These are phyloP conservation scores for Corynascus novoguineensis DNA, from an alignment of 495 filamentous ascomycete genomes.

Conservation along the genomic window DNA sequence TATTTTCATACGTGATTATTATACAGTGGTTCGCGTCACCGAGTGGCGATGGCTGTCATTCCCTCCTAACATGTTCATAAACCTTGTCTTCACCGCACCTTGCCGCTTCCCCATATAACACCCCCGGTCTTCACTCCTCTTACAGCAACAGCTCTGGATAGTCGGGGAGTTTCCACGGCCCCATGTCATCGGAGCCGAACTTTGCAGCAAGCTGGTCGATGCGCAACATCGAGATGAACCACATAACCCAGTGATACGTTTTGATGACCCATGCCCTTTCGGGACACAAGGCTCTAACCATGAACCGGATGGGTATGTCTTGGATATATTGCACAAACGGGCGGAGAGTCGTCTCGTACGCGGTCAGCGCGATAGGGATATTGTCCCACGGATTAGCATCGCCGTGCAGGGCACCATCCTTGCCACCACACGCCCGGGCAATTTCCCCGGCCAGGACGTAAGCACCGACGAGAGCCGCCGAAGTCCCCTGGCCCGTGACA, in stretches of 20 bases:
- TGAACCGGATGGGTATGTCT: not conserved
- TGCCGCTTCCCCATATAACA: not conserved
- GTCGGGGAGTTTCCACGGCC: slow-evolving; percentile 19
- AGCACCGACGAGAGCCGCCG: slow-evolving; percentile 40
- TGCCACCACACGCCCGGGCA: slow-evolving; percentile 22
- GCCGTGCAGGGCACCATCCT: not conserved
- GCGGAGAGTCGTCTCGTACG: slow-evolving; percentile 19
- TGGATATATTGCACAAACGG: slow-evolving; percentile 19
- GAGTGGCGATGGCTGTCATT: no score
- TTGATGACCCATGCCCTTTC: slow-evolving; percentile 9
- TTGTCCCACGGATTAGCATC: slow-evolving; percentile 6
- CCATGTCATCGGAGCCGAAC: not conserved
- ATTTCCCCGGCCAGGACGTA: slow-evolving; percentile 53
- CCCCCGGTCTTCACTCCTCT: not conserved
- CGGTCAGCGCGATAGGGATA: slow-evolving; percentile 16
- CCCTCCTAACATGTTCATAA: no score
- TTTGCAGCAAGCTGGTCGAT: slow-evolving; percentile 10
- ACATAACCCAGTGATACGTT: slow-evolving; percentile 7
- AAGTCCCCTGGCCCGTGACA: slow-evolving; percentile 44
- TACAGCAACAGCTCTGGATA: slow-evolving; percentile 15
- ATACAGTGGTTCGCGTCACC: no score
- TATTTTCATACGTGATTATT: no score
- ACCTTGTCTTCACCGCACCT: no score
- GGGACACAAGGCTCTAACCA: slow-evolving; percentile 3
- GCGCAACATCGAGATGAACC: not conserved